phyloP scores from a whole-genome alignment of 768 basidiomycete species.

The Hygrocybe coccinea region DNA sequence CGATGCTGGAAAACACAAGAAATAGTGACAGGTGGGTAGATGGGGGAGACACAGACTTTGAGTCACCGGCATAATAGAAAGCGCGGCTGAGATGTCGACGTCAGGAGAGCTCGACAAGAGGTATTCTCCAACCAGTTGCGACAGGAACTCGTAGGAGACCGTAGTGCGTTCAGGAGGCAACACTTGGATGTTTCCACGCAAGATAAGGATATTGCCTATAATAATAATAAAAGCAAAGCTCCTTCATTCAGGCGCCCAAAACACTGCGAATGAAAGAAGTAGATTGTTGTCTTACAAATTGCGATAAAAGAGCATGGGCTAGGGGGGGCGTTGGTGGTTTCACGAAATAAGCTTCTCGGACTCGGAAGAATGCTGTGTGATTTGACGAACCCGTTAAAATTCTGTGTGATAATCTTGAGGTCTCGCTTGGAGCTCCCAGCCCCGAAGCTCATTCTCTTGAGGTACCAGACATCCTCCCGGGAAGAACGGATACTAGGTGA shows the following conservation, averaged over 20 bases:
- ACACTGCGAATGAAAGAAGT: conserved; percentile 10
- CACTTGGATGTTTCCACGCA: conserved; percentile 77
- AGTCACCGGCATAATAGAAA: conserved; percentile 72
- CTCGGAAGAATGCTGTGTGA: background rate
- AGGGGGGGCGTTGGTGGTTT: conserved; percentile 7
- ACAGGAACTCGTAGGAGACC: conserved; percentile 82
- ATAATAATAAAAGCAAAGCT: too few species aligned
- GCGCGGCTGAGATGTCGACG: conserved; percentile 63
- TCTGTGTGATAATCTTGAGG: conserved; percentile 72
- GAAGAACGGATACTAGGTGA: conserved; percentile 31
- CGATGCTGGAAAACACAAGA: too few species aligned
- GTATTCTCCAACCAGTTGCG: conserved; percentile 79
- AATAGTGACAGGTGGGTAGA: too few species aligned
- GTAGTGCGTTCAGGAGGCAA: conserved; percentile 57
- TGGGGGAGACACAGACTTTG: too few species aligned
- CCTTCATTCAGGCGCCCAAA: background rate
- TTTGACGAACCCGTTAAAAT: conserved; percentile 79
- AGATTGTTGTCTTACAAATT: conserved; percentile 50
- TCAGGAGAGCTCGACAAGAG: conserved; percentile 57
- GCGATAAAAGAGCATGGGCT: conserved; percentile 92
- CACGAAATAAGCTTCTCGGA: conserved; percentile 1
- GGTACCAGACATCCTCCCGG: conserved; percentile 66
- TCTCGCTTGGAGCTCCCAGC: conserved; percentile 24
- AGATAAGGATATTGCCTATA: conserved; percentile 85
- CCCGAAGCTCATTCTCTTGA: conserved; percentile 61